These are phyloP conservation scores for Cytospora piceae DNA, from an alignment of 2,329 filamentous ascomycete genomes.

Conservation along the genomic window DNA sequence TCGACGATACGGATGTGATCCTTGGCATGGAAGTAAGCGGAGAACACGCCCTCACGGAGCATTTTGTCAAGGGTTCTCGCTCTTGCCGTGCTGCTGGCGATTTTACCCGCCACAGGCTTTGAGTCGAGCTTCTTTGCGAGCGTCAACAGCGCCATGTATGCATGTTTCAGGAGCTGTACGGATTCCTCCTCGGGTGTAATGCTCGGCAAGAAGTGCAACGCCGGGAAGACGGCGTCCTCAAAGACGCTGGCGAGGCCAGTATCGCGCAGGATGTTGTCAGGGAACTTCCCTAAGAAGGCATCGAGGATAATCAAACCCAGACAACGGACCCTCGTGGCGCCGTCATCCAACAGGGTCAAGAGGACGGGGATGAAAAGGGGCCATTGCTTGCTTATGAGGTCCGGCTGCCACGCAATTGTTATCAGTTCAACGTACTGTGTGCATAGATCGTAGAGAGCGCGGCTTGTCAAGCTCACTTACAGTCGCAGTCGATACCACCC, in stretches of 20 bases:
- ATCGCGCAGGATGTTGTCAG: conserved; percentile 55
- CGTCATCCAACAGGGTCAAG: conserved; percentile 70
- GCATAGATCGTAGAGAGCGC: not conserved
- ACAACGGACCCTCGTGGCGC: conserved; percentile 54
- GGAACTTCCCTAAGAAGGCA: conserved; percentile 59
- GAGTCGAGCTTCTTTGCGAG: conserved; percentile 52
- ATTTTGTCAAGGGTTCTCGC: conserved; percentile 56
- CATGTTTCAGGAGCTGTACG: conserved; percentile 61
- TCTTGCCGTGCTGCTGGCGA: conserved; percentile 33
- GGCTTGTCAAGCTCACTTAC: conserved; percentile 43
- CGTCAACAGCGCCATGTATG: conserved; percentile 68
- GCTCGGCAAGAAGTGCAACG: conserved; percentile 75
- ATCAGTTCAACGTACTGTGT: conserved; percentile 25
- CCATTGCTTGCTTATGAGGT: conserved; percentile 61
- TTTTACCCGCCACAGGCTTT: conserved; percentile 22
- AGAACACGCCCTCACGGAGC: conserved; percentile 59
- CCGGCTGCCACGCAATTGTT: conserved; percentile 37
- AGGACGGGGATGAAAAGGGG: conserved; percentile 71
- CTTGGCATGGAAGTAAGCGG: conserved; percentile 60
- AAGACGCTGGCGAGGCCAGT: conserved; percentile 72
- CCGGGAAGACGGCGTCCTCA: conserved; percentile 69
- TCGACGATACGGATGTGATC: conserved; percentile 61
- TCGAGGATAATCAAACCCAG: conserved; percentile 60
- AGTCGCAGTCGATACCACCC: conserved; percentile 58
- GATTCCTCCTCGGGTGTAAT: conserved; percentile 77